Conservation (phyloP, 306 rosid genomes). For the Gastrolobium villosum region DNA sequence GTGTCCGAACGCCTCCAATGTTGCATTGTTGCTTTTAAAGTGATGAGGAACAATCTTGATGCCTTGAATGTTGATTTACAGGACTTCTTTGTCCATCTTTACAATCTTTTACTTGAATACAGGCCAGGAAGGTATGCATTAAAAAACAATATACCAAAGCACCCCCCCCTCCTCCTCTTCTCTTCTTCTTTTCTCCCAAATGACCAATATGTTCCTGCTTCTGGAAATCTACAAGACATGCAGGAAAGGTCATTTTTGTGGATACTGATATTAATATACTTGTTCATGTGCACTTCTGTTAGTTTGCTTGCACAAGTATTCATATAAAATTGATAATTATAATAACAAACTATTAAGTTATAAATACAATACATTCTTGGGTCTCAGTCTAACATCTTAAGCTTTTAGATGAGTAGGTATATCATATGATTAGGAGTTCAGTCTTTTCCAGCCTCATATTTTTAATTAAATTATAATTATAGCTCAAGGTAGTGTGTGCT, state of each 20-base stretch:
- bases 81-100: constrained; percentile 88
- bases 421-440: constrained; percentile 17
- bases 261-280: constrained; percentile 25
- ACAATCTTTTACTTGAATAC: constrained; percentile 90
- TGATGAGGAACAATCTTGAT: constrained; percentile 93
- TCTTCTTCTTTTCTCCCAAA: constrained; percentile 4
- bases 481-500: not conserved
- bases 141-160: constrained; percentile 10
- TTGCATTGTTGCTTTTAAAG: constrained; percentile 95
- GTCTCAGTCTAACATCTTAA: constrained; percentile 2
- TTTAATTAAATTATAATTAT: constrained; percentile 25
- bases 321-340: constrained; percentile 12
- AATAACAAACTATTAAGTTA: not conserved
- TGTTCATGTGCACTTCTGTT: constrained; percentile 16
- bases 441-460: constrained; percentile 4
- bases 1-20: constrained; percentile 92
- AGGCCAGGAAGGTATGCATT: constrained; percentile 90
- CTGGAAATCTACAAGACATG: constrained; percentile 17
- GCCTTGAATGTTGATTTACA: constrained; percentile 95
- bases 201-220: constrained; percentile 27
- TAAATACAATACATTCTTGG: constrained; percentile 4
- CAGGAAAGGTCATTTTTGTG: constrained; percentile 5
- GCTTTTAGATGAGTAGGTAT: constrained; percentile 2
- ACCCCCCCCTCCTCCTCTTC: not conserved
- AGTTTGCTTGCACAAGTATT: constrained; percentile 14